Evolutionary conservation across 441 rosid species (phyloP), one percentile per base, ranked within the genome.

Genomic region (Monsonia emarginata): DNA sequence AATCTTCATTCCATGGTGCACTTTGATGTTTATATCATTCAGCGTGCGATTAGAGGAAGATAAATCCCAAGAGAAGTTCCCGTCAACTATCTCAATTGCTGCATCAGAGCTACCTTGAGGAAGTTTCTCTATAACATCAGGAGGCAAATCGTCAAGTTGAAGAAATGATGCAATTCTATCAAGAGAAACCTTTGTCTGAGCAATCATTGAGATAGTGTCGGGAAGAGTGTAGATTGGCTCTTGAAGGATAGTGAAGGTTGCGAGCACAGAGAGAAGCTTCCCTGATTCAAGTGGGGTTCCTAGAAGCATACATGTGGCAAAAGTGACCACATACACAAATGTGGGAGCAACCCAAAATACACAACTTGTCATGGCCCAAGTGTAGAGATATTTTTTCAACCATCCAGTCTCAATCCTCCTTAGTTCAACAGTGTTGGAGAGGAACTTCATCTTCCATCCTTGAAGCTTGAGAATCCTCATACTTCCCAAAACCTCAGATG

Each of bases 391-490:
- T 63, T 77, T 85, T 65, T 70, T 87, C 76, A 87, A 61, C 88
- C 87, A 87, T 3, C 78, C 80, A 2, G 78, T 48, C 72, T 87
- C 88, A 0, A 5, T 56, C 26, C 74, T 59, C 70, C 87, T 75
- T 7, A 85, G 77, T 25, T 80, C 81, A 21, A 70, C 16, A 56
- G 85, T 72, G 71, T 81, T 83, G 5, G 83, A 78, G 69, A 87
- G 54, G 70, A 87, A 85, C 71, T 83, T 87, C 84, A 85, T 83
- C 76, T 87, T 89, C 89, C 89, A 87, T 4, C 76, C 93, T 68
- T 87, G 92, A 72, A 87, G 83, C 68, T 87, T 87, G 63, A 83
- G 84, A 76, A 87, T 87, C 63, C 78, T 83, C 85, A 87, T 85
- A 72, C 82, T 85, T 65, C 82, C 72, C 32, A 85, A 67, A 59